Conservation (phyloP, 208 protist species). For the Angomonas ambiguus region DNA sequence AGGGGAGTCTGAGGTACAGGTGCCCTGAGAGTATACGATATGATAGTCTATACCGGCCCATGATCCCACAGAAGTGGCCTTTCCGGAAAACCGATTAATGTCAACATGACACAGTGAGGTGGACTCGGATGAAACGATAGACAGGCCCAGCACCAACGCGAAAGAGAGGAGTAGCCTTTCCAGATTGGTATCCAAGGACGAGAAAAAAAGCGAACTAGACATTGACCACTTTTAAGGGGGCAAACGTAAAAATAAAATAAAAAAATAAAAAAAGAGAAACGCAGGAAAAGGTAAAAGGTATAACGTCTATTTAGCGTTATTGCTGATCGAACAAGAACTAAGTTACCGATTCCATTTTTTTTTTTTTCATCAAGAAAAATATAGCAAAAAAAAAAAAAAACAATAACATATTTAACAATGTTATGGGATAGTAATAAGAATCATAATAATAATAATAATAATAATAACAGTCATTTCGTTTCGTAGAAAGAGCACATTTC, state of each 20-base stretch:
- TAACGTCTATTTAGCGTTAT: no score
- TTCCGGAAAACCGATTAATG: conserved; percentile 25
- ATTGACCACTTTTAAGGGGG: no score
- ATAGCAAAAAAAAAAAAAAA: not conserved
- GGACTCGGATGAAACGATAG: not conserved
- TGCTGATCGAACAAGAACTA: no score
- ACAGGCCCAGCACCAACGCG: not conserved
- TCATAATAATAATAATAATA: conserved; percentile 7
- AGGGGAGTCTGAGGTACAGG: conserved; percentile 27
- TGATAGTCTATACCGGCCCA: conserved; percentile 44
- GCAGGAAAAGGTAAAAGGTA: not conserved
- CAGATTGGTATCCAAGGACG: not conserved
- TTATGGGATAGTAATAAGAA: no score
- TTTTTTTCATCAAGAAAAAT: no score
- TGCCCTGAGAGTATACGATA: conserved; percentile 23
- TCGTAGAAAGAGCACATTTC: no score
- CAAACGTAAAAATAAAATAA: no score
- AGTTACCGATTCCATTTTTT: no score
- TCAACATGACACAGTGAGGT: conserved; percentile 36
- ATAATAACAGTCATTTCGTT: not conserved
- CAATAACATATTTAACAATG: not conserved
- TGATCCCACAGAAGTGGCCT: conserved; percentile 27
- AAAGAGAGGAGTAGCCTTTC: no score
- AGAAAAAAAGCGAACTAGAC: no score
- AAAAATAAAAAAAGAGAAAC: conserved; percentile 10